Base-by-base conservation (phyloP, 192 early-diverging fungal species). In the Geosiphon pyriformis region DNA sequence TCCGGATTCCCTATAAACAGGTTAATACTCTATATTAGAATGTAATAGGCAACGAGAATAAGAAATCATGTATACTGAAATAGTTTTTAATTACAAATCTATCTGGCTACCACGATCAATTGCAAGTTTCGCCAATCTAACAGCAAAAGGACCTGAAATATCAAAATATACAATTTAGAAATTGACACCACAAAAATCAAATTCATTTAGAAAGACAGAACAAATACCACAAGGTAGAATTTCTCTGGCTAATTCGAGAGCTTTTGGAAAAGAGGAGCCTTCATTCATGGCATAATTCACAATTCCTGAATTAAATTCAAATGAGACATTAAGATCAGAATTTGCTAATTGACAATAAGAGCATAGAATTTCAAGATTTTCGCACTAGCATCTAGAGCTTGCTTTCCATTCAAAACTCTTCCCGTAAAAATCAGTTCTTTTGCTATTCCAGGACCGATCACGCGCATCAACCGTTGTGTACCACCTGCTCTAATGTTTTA, bases 401-500 rank as follows among this genome's bases (percentile, higher is more conserved):
- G 70, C 68, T 79, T 68, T 8, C 86, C 72, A 47, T 85, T 78
- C 64, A 95, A 73, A 1, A 83, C 79, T 29, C 82, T 80, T 1
- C 83, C 93, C 12, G 96, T 96, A 67, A 87, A 98, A 47, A 98
- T 91, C 8, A 98, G 81, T 52, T 96, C 94, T 77, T 98, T 98
- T 1, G 96, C 91, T 46, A 85, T 87, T 12, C 92, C 79, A 26
- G 80, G 59, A 3, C 96, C 96, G 61, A 98, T 92, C 51, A 97
- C 72, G 26, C 92, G 81, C 31, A 94, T 85, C 37, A 97, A 78
- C 26, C 94, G 85, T 75, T 96, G 92, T 7, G 96, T 98, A 31
- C 96, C 96, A 25, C 96, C 96, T 46, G 96, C 94, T 33, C 89
- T 90, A 78, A 29, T 20, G 22, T 32, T 3, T 15, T 17, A 54